Evolutionary conservation across 1,284 basidiomycete species (phyloP), one percentile per base, ranked within the genome.

Genomic region (Ceratobasidium theobromae): DNA sequence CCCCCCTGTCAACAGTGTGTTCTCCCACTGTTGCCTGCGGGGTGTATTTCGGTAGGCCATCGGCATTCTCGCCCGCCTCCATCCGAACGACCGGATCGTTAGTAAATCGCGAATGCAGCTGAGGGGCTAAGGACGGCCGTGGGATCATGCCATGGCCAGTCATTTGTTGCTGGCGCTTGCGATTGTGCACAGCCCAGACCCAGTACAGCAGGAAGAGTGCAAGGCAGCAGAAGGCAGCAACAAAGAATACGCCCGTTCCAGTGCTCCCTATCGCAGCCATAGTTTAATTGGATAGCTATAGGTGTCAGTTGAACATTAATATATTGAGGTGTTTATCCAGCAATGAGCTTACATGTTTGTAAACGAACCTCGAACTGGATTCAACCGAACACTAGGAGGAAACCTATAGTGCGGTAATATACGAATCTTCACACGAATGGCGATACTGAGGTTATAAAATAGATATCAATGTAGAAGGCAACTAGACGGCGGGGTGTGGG

Each of bases 161-260:
- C 27, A 28, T 18, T 21, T 32, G 45, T 12, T 27, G 46, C 28
- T 21, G 43, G 9, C 46, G 58, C 33, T 62, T 62, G 25, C 46
- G 58, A 27, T 21, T 62, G 14, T 62, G 35, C 16, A 33, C 45
- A 5, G 58, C 58, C 33, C 46, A 49, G 3, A 48, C 21, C 58
- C 58, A 62, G 30, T 48, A 62, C 45, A 51, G 6, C 6, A 62
- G 23, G 32, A 49, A 27, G n/a, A 49, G 35, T 1, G 18, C 58
- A 23, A 62, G 14, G 25, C 27, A 9, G 16, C 21, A 28, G 16
- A 62, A 49, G 48, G 32, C 28, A 18, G 51, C 35, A n/a, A 62
- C 6, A 38, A 62, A 62, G 58, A 62, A 62, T 28, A 62, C 23
- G 58, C 30, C 58, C 35, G 58, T 62, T 27, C 58, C 58, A n/a